A percentile compares a stretch with the other conserved stretches of the same genome.
Conservation (phyloP, 2,329 filamentous ascomycete species). For the Triangularia setosa region DNA sequence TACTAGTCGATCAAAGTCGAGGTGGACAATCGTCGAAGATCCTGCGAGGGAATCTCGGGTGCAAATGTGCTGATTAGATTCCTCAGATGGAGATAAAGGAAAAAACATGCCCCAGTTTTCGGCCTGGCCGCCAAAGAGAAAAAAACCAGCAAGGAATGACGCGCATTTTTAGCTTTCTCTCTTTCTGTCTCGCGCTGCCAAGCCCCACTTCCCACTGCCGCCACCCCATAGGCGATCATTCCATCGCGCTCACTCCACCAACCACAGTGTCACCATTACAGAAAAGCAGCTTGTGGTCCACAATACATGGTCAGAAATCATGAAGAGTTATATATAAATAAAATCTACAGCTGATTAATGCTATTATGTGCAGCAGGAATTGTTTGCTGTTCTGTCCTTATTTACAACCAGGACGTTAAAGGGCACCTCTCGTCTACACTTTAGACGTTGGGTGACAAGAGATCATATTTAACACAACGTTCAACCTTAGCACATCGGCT, state of each 20-base stretch:
- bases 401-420: too few relatives aligned
- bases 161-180: constrained; percentile 10
- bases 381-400: too few relatives aligned
- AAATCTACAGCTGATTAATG: background rate
- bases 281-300: background rate
- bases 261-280: constrained; percentile 1
- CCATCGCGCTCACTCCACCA: background rate
- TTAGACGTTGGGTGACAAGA: constrained; percentile 81
- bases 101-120: constrained; percentile 9
- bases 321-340: background rate
- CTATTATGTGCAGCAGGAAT: too few relatives aligned
- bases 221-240: background rate
- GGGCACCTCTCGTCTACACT: too few relatives aligned
- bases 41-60: background rate
- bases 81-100: constrained; percentile 7
- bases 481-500: constrained; percentile 57
- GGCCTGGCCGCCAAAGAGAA: background rate
- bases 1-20: background rate
- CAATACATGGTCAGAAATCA: background rate
- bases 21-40: background rate
- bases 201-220: background rate
- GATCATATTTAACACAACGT: constrained; percentile 84
- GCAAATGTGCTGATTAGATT: background rate
- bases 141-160: constrained; percentile 19
- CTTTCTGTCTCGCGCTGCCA: constrained; percentile 4